These are phyloP conservation scores for Wallacemonas sp. DNA, from an alignment of 208 protist genomes.

Conservation along the genomic window DNA sequence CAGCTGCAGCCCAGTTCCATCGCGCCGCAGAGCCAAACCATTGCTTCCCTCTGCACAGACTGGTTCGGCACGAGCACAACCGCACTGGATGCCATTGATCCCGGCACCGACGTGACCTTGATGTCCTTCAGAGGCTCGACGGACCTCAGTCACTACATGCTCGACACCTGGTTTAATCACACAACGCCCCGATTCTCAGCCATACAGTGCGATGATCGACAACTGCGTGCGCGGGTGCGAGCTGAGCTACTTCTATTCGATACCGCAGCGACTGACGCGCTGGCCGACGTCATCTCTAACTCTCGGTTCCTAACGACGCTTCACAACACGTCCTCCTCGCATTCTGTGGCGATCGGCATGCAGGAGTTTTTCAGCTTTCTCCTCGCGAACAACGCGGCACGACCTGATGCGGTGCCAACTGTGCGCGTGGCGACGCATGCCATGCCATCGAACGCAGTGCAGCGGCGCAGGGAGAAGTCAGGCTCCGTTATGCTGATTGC, in stretches of 20 bases:
- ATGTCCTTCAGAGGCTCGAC: constrained; percentile 17
- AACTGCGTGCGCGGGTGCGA: background rate
- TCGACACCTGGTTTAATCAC: constrained; percentile 39
- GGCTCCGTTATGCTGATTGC: constrained; percentile 29
- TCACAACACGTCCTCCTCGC: constrained; percentile 28
- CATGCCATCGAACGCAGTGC: constrained; percentile 19
- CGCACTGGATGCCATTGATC: background rate
- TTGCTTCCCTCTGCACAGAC: constrained; percentile 14
- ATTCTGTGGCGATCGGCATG: constrained; percentile 14
- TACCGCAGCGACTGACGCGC: constrained; percentile 7
- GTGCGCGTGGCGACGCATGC: constrained; percentile 6
- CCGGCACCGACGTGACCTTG: background rate
- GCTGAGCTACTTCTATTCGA: constrained; percentile 14
- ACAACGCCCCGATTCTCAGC: constrained; percentile 17
- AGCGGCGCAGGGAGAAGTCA: background rate
- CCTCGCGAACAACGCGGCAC: background rate
- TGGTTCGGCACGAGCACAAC: constrained; percentile 17
- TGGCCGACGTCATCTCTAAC: constrained; percentile 33
- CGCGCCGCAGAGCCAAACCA: constrained; percentile 4
- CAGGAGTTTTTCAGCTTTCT: constrained; percentile 17
- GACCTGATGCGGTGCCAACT: background rate
- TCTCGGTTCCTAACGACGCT: constrained; percentile 17
- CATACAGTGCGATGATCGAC: constrained; percentile 26
- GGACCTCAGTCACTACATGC: constrained; percentile 24
- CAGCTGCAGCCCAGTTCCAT: constrained; percentile 20